phyloP scores from a whole-genome alignment of 148 eudicot species.

The Dysphania ambrosioides region DNA sequence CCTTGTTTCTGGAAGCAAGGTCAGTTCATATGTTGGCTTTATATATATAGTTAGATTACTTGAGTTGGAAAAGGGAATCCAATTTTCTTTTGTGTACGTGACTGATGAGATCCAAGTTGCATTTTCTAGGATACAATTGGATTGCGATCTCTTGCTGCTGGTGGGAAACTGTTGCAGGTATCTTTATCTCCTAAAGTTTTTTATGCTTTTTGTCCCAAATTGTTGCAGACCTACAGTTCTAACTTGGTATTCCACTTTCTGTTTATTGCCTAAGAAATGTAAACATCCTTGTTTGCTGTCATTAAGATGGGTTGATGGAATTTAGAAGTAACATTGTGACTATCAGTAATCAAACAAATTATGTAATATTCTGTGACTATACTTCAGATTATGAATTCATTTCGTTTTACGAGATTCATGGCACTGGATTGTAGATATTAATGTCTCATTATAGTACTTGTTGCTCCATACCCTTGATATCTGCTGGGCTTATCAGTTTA shows the following conservation, averaged over 20 bases:
- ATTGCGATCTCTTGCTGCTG: constrained; percentile 92
- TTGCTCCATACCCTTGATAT: no score
- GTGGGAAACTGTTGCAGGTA: constrained; percentile 99
- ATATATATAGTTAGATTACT: background rate
- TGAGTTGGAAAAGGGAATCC: background rate
- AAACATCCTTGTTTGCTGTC: background rate
- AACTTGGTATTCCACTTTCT: background rate
- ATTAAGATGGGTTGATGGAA: background rate
- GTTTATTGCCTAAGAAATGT: background rate
- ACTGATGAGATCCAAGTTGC: constrained; percentile 11
- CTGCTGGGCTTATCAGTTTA: background rate
- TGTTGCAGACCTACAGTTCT: background rate
- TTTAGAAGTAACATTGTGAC: background rate
- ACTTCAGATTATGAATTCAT: background rate
- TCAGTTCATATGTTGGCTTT: constrained; percentile 25
- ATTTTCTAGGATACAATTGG: constrained; percentile 77
- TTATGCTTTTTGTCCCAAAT: background rate
- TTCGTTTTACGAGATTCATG: background rate
- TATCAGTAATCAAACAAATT: background rate
- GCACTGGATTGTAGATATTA: no score
- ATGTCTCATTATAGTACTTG: no score
- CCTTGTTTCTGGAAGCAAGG: constrained; percentile 78
- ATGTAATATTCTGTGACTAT: background rate
- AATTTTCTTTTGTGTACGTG: background rate
- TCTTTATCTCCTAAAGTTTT: background rate